Evolutionary conservation across 805 yeast genomes (phyloP).

Genomic region (Candida ortonii): DNA sequence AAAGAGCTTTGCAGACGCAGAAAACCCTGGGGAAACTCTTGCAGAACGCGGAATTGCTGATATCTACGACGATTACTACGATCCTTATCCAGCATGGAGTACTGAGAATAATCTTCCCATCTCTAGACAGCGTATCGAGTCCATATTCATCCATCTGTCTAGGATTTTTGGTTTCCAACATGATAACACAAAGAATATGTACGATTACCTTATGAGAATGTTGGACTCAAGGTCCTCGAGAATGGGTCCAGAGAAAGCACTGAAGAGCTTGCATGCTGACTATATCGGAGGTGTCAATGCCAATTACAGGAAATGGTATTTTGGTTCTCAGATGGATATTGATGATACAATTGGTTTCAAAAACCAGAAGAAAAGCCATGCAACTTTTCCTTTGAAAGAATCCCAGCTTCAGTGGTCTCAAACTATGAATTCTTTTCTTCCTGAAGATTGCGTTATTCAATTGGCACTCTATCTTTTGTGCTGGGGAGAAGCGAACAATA

Average conservation of each 20-base stretch:
- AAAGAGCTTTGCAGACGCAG: constrained; percentile 27
- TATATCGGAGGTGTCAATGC: constrained; percentile 71
- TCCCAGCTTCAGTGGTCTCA: constrained; percentile 50
- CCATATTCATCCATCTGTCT: constrained; percentile 50
- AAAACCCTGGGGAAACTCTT: constrained; percentile 33
- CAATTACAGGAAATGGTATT: constrained; percentile 73
- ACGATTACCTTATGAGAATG: constrained; percentile 58
- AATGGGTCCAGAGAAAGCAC: constrained; percentile 53
- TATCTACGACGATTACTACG: constrained; percentile 41
- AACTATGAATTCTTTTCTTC: constrained; percentile 47
- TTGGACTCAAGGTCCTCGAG: constrained; percentile 70
- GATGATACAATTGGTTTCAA: constrained; percentile 45
- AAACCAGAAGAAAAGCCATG: constrained; percentile 26
- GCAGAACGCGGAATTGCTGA: constrained; percentile 38
- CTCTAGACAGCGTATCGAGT: constrained; percentile 51
- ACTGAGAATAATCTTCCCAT: constrained; percentile 44
- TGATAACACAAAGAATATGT: constrained; percentile 65
- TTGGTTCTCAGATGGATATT: constrained; percentile 67
- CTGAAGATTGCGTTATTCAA: constrained; percentile 59
- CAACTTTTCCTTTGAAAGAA: constrained; percentile 35
- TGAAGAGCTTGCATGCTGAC: constrained; percentile 64
- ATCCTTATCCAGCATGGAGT: constrained; percentile 56
- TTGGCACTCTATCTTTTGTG: constrained; percentile 66
- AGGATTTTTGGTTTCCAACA: constrained; percentile 65
- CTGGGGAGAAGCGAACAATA: constrained; percentile 90